Percentiles rank a stretch among this genome's conserved stretches.
Evolutionary conservation across 306 rosid species (phyloP).

Genomic region (Biancaea sappan): DNA sequence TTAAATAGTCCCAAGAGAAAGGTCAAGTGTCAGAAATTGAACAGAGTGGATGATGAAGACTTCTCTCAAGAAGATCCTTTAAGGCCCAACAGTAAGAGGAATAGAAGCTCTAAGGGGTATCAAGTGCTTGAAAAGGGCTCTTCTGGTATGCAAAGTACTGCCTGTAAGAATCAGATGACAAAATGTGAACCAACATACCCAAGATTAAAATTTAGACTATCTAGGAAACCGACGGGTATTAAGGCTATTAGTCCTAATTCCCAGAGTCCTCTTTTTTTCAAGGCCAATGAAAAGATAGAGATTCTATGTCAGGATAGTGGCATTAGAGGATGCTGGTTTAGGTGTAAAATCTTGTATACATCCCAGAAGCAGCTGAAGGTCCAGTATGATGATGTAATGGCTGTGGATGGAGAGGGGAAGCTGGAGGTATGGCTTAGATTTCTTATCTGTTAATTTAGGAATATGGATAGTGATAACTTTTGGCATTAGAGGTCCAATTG

Average conservation of each 20-base stretch:
- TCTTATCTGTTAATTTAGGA: not conserved
- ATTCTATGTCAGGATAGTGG: constrained; percentile 86
- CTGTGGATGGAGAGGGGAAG: constrained; percentile 52
- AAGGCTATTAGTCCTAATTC: constrained; percentile 44
- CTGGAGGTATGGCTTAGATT: constrained; percentile 56
- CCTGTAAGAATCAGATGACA: constrained; percentile 33
- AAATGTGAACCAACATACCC: constrained; percentile 51
- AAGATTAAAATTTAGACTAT: constrained; percentile 60
- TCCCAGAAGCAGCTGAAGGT: constrained; percentile 66
- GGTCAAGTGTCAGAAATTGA: constrained; percentile 34
- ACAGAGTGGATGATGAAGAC: constrained; percentile 49
- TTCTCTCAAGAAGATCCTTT: constrained; percentile 45
- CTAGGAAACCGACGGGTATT: constrained; percentile 50
- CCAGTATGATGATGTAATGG: constrained; percentile 62
- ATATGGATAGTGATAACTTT: constrained; percentile 12
- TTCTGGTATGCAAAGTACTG: constrained; percentile 39
- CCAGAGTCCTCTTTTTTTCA: constrained; percentile 39
- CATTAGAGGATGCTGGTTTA: constrained; percentile 90
- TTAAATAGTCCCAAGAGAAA: constrained; percentile 50
- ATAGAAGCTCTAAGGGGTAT: constrained; percentile 41
- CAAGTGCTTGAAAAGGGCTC: constrained; percentile 44
- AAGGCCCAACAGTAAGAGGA: constrained; percentile 48
- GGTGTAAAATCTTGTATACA: constrained; percentile 60
- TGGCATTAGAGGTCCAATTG: constrained; percentile 6
- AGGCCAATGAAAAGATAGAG: constrained; percentile 64